Evolutionary conservation across 2,329 filamentous ascomycete genomes (phyloP).

Genomic region (Hypoxylon sp.): DNA sequence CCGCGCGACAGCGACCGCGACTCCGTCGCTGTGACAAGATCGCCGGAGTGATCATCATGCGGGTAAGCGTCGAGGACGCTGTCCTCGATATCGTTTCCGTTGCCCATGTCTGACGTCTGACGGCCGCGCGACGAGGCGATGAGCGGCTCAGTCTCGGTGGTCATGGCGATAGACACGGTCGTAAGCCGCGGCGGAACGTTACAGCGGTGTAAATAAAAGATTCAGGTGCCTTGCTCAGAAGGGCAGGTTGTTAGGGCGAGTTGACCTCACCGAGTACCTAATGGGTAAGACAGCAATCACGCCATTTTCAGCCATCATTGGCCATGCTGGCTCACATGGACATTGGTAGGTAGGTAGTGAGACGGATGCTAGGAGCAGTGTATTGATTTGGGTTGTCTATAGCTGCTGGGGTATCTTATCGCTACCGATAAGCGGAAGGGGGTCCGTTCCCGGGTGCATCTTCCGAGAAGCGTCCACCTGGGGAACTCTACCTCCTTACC

Average conservation of each 20-base stretch:
- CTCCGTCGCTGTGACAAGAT: constrained; percentile 63
- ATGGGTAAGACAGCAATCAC: constrained; percentile 20
- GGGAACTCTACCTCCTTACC: background rate
- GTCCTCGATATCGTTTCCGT: constrained; percentile 20
- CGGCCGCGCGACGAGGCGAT: constrained; percentile 23
- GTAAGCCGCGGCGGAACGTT: background rate
- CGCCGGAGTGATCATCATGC: constrained; percentile 50
- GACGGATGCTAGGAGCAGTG: background rate
- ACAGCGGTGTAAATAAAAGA: constrained; percentile 7
- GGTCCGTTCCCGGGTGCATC: constrained; percentile 1
- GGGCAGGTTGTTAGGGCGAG: constrained; percentile 12
- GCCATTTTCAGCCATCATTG: constrained; percentile 31
- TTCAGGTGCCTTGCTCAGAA: background rate
- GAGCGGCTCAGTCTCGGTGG: constrained; percentile 39
- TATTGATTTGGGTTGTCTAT: background rate
- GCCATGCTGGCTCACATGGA: constrained; percentile 3
- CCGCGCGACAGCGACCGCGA: constrained; percentile 62
- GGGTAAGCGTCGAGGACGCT: constrained; percentile 10
- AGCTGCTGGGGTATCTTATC: background rate
- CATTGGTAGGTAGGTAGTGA: constrained; percentile 6
- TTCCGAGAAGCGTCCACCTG: background rate
- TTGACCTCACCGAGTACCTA: constrained; percentile 18
- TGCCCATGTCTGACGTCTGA: constrained; percentile 29
- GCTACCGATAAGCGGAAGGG: constrained; percentile 6
- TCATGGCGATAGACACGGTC: constrained; percentile 23